phyloP scores from a whole-genome alignment of 108 stramenopile genomes.

The Nannochloropsis salina region DNA sequence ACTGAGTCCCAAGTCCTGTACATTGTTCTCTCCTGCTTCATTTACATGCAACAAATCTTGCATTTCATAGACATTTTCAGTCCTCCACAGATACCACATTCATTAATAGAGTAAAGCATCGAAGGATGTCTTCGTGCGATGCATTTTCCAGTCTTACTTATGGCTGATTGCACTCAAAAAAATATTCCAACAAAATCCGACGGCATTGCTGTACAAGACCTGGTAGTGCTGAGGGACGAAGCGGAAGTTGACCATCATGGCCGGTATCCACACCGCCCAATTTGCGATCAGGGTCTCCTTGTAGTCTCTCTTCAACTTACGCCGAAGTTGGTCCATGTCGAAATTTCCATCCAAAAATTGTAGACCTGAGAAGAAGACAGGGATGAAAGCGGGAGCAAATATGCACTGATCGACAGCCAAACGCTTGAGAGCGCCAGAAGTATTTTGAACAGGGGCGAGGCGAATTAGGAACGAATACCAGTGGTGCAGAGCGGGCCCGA shows the following conservation, averaged over 20 bases:
- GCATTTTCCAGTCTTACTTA: background rate
- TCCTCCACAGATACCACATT: too few relatives aligned
- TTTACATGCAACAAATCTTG: too few relatives aligned
- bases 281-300: background rate
- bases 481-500: background rate
- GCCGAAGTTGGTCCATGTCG: background rate
- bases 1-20: too few relatives aligned
- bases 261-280: background rate
- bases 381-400: slow-evolving; percentile 3
- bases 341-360: slow-evolving; percentile 14
- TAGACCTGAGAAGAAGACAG: background rate
- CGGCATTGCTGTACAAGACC: background rate
- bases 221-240: background rate
- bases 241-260: background rate
- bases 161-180: slow-evolving; percentile 3
- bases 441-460: background rate
- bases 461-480: background rate
- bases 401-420: background rate
- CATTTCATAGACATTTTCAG: too few relatives aligned
- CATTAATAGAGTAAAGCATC: too few relatives aligned
- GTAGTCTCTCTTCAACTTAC: background rate
- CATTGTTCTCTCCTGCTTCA: too few relatives aligned
- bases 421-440: background rate
- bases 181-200: background rate
- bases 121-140: too few relatives aligned